Base-by-base conservation (phyloP, 2,329 filamentous ascomycete genomes). In the Sarocladiaceae sp. region DNA sequence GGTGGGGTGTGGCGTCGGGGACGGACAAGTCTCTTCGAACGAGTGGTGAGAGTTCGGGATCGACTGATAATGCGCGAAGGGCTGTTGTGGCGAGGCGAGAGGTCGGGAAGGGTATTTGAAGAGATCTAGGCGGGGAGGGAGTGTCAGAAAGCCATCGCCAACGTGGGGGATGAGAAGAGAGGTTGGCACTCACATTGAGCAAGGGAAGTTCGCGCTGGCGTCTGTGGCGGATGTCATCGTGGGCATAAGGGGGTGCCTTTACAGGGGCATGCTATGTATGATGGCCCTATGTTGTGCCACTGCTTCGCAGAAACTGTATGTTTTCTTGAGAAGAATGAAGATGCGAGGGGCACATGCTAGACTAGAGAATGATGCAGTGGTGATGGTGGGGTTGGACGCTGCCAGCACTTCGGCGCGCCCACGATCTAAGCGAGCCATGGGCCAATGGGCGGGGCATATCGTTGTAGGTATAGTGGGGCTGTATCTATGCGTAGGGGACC, bases 11-110 rank as follows among this genome's bases (percentile, higher is more conserved):
- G 18, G 56, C 51, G n/a, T 58, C 37, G 21, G 67, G 64, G 41
- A 88, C 70, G 32, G 74, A 70, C 51, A 96, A 83, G 2, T 74
- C 70, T 46, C 91, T 82, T 35, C 73, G 76, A 45, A 97, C 91
- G 10, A 93, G 77, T 12, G 85, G 79, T 1, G 91, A 97, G 41
- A 97, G 76, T 62, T 98, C 93, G 49, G 82, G 76, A 66, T 98
- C 93, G 54, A 97, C 90, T 47, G 82, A 73, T 33, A 97, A 75
- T 31, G 88, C 79, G 54, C 78, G 76, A 27, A 87, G 74, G 33
- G 91, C 89, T 39, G 85, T 80, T 37, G 73, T 74, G 43, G 91
- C 89, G 37, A 96, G 80, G 50, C 87, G 83, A 27, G 81, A 63
- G 32, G 82, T 86, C 16, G 90, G 90, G 59, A 97, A 85, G 34